These are phyloP conservation scores for Claviceps pusilla DNA, from an alignment of 2,329 filamentous ascomycete genomes.

Conservation along the genomic window DNA sequence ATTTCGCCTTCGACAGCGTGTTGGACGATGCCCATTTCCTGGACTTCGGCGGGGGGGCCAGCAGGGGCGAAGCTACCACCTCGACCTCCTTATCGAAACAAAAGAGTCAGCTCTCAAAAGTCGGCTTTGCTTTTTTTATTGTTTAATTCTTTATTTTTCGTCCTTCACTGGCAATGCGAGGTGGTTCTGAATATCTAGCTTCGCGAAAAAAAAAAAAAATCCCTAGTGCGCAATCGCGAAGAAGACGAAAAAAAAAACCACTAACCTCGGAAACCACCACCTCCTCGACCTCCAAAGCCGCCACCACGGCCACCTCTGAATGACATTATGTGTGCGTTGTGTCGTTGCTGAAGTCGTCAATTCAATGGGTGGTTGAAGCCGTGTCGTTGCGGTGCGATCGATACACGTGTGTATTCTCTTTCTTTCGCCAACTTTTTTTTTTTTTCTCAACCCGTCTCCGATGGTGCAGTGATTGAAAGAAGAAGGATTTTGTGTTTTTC, in stretches of 20 bases:
- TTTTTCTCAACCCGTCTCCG: not conserved
- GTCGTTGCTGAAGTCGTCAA: not conserved
- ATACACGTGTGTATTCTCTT: not conserved
- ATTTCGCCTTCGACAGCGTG: slow-evolving; percentile 96
- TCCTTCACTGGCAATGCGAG: no score
- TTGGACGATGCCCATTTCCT: slow-evolving; percentile 82
- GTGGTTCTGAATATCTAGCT: not conserved
- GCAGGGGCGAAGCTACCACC: slow-evolving; percentile 9
- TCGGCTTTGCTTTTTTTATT: not conserved
- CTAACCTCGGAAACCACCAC: slow-evolving; percentile 10
- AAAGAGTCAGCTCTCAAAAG: not conserved
- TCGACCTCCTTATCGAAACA: slow-evolving; percentile 8
- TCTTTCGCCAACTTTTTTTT: slow-evolving; percentile 7
- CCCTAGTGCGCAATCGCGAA: not conserved
- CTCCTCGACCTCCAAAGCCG: slow-evolving; percentile 9
- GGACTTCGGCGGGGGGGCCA: slow-evolving; percentile 9
- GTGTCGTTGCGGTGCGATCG: slow-evolving; percentile 2
- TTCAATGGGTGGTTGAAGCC: not conserved
- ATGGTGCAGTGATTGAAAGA: not conserved
- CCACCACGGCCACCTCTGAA: slow-evolving; percentile 10
- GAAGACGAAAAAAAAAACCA: not conserved
- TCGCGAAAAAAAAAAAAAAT: not conserved
- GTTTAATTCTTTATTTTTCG: no score
- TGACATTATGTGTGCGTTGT: slow-evolving; percentile 6
- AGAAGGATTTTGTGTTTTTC: slow-evolving; percentile 5